These are phyloP conservation scores for Pilaira anomala DNA, from an alignment of 192 early-diverging fungal genomes.

Conservation along the genomic window DNA sequence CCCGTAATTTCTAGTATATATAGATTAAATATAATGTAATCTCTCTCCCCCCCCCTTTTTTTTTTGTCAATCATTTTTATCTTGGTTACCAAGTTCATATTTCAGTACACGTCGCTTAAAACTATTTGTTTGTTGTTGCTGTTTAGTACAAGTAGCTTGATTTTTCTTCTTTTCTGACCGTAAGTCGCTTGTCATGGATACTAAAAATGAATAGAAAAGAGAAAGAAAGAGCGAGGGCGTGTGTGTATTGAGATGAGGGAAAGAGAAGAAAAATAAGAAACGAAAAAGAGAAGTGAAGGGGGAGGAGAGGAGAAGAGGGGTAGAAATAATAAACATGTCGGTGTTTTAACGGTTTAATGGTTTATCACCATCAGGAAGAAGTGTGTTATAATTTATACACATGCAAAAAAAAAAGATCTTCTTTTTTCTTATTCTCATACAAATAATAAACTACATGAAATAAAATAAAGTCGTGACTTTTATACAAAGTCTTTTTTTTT, in stretches of 20 bases:
- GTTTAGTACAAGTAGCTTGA: not conserved
- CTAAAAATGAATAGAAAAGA: not conserved
- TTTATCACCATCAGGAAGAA: too few relatives aligned
- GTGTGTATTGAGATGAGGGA: not conserved
- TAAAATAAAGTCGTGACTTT: too few relatives aligned
- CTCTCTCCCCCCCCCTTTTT: not conserved
- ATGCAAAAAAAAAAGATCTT: too few relatives aligned
- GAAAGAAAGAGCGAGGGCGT: not conserved
- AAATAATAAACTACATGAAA: too few relatives aligned
- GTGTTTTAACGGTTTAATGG: not conserved
- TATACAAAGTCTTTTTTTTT: too few relatives aligned
- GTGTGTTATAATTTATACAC: too few relatives aligned
- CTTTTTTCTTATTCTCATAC: too few relatives aligned
- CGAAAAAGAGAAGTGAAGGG: not conserved
- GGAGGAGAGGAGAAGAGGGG: not conserved
- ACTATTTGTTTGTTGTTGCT: not conserved
- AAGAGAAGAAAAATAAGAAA: not conserved
- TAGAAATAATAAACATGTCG: not conserved
- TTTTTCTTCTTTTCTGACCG: slow-evolving; percentile 1
- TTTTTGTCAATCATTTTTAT: not conserved
- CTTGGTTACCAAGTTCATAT: slow-evolving; percentile 3
- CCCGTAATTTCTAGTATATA: slow-evolving; percentile 27
- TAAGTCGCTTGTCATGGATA: slow-evolving; percentile 7
- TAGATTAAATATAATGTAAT: not conserved
- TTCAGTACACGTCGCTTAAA: not conserved